phyloP scores from a whole-genome alignment of 1,284 basidiomycete species.

The Boletus hoseneyae region DNA sequence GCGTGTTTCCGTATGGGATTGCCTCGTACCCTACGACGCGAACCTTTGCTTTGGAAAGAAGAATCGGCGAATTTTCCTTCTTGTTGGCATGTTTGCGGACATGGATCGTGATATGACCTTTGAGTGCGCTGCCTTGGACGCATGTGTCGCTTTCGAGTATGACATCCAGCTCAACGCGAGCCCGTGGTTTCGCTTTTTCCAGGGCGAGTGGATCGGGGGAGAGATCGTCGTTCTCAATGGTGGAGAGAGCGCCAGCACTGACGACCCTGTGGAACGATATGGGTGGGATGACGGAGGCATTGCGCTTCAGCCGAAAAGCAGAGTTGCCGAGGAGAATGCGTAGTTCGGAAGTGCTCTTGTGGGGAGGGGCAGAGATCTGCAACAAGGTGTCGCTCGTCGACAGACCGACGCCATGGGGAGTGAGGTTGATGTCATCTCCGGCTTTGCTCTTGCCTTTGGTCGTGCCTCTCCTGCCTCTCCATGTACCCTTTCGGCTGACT shows the following conservation, averaged over 20 bases:
- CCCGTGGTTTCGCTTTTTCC: slow-evolving; percentile 63
- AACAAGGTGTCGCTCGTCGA: slow-evolving; percentile 52
- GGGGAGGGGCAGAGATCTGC: slow-evolving; percentile 43
- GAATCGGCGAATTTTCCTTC: slow-evolving; percentile 48
- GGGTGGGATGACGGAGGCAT: slow-evolving; percentile 43
- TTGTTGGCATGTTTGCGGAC: slow-evolving; percentile 60
- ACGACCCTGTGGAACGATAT: slow-evolving; percentile 8
- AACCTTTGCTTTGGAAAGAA: slow-evolving; percentile 78
- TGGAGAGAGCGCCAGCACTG: slow-evolving; percentile 7
- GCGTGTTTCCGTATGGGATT: slow-evolving; percentile 54
- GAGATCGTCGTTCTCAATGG: slow-evolving; percentile 14
- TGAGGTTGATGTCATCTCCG: slow-evolving; percentile 4
- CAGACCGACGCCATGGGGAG: slow-evolving; percentile 26
- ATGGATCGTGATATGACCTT: slow-evolving; percentile 70
- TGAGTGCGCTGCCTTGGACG: slow-evolving; percentile 79
- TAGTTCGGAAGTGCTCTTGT: slow-evolving; percentile 52
- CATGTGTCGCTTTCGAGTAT: slow-evolving; percentile 73
- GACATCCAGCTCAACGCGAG: slow-evolving; percentile 84
- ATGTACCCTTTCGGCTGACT: slow-evolving; percentile 15
- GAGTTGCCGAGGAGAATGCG: slow-evolving; percentile 59
- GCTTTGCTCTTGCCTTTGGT: slow-evolving; percentile 5
- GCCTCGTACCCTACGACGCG: slow-evolving; percentile 88
- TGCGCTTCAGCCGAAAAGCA: slow-evolving; percentile 51
- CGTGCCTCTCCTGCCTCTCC: slow-evolving; percentile 12
- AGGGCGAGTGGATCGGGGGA: slow-evolving; percentile 37